Percentiles rank a stretch among this genome's conserved stretches.
Evolutionary conservation across 768 basidiomycete genomes (phyloP).

Genomic region (Lactifluus rugatus): DNA sequence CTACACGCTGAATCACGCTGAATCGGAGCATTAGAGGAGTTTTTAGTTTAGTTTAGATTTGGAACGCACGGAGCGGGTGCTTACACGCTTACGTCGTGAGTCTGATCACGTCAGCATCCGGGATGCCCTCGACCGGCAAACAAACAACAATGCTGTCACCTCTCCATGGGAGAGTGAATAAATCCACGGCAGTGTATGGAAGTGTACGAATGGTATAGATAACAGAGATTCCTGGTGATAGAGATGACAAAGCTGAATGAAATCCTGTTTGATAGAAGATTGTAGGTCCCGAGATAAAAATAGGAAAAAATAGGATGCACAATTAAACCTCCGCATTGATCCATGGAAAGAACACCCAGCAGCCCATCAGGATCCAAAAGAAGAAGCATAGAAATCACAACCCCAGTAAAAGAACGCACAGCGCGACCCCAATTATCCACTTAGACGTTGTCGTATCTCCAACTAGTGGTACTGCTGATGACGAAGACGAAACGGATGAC

Average conservation of each 20-base stretch:
- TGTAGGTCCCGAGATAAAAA: neutral
- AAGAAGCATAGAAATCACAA: neutral
- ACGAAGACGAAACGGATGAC: constrained; percentile 1
- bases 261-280: neutral
- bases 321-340: neutral
- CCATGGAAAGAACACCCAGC: neutral
- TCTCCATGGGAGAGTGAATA: too few relatives aligned
- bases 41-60: too few relatives aligned
- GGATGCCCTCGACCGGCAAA: too few relatives aligned
- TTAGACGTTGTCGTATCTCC: neutral
- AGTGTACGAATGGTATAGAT: neutral
- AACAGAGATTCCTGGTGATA: neutral
- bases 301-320: neutral
- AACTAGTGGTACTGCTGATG: neutral
- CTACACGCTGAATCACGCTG: too few relatives aligned
- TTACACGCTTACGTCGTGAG: too few relatives aligned
- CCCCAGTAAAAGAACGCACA: constrained; percentile 1
- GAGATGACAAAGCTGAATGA: neutral
- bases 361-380: neutral
- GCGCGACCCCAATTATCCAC: neutral
- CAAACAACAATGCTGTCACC: too few relatives aligned
- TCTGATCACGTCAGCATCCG: too few relatives aligned
- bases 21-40: too few relatives aligned
- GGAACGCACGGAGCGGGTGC: too few relatives aligned
- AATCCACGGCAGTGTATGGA: neutral